phyloP scores from a whole-genome alignment of 768 basidiomycete genomes.

The Tubosaeta sp. region DNA sequence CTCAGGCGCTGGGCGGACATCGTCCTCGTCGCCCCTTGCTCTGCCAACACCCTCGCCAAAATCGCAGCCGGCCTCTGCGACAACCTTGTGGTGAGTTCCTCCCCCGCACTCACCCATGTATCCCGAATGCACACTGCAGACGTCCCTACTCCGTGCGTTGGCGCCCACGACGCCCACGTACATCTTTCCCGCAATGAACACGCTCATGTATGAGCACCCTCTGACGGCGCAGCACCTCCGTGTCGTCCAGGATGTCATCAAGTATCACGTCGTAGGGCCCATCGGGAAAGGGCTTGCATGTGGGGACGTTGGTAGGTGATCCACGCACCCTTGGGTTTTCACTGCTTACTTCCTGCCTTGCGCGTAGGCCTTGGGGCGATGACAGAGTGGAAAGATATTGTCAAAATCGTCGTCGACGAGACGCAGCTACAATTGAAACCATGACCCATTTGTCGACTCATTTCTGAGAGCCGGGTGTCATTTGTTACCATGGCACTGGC shows the following conservation, averaged over 20 bases:
- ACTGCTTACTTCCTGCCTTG: not conserved
- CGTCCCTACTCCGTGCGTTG: conserved; percentile 79
- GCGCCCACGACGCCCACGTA: conserved; percentile 82
- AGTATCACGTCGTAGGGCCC: conserved; percentile 81
- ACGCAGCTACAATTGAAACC: conserved; percentile 33
- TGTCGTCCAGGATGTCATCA: conserved; percentile 66
- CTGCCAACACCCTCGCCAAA: conserved; percentile 95
- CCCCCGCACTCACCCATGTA: not conserved
- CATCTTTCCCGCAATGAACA: conserved; percentile 98
- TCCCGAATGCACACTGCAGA: conserved; percentile 34
- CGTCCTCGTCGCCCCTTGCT: conserved; percentile 92
- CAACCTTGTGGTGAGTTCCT: conserved; percentile 66
- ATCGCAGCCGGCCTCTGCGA: conserved; percentile 87
- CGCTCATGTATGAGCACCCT: conserved; percentile 94
- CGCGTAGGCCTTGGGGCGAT: conserved; percentile 82
- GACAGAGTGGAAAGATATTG: conserved; percentile 94
- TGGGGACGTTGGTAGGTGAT: conserved; percentile 75
- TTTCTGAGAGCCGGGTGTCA: no score
- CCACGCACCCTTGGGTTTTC: not conserved
- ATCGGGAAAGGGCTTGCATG: conserved; percentile 87
- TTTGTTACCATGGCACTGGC: not conserved
- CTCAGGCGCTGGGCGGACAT: conserved; percentile 92
- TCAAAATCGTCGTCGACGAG: conserved; percentile 59
- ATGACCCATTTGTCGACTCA: not conserved
- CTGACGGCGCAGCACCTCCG: conserved; percentile 82